Percentiles rank a stretch among this genome's conserved stretches.
Conservation (phyloP, 2,329 filamentous ascomycete genomes). For the Alternaria tenuissima region DNA sequence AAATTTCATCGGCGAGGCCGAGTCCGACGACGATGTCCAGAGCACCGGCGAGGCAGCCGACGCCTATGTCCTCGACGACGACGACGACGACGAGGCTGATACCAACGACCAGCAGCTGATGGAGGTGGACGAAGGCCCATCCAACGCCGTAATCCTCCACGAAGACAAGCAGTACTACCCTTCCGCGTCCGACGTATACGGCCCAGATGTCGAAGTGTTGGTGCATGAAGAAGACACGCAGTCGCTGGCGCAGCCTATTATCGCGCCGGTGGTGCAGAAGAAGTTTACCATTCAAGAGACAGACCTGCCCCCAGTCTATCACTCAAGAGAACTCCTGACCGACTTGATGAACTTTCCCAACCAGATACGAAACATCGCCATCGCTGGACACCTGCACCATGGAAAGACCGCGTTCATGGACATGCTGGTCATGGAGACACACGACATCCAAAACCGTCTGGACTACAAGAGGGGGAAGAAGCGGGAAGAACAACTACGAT, state of each 20-base stretch:
- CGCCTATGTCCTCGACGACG: conserved; percentile 75
- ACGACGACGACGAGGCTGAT: conserved; percentile 46
- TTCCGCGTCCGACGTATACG: conserved; percentile 95
- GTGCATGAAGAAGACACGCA: conserved; percentile 98
- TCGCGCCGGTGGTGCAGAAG: conserved; percentile 91
- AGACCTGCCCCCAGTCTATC: conserved; percentile 87
- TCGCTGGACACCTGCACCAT: conserved; percentile 94
- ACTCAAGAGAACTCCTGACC: conserved; percentile 89
- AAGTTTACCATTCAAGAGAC: conserved; percentile 95
- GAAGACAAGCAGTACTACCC: conserved; percentile 99
- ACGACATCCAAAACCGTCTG: conserved; percentile 80
- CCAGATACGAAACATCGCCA: conserved; percentile 89
- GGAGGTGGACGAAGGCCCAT: conserved; percentile 91
- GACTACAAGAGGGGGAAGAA: conserved; percentile 83
- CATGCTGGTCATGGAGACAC: conserved; percentile 95
- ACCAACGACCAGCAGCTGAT: conserved; percentile 83
- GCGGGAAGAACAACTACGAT: conserved; percentile 88
- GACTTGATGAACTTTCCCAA: conserved; percentile 97
- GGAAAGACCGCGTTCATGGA: conserved; percentile 99
- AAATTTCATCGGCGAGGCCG: conserved; percentile 96
- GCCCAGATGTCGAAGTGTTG: conserved; percentile 90
- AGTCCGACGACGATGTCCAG: conserved; percentile 86
- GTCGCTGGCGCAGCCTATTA: conserved; percentile 88
- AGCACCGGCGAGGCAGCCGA: conserved; percentile 78
- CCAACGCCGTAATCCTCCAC: conserved; percentile 96